These are phyloP conservation scores for Phylloboletellus chloephorus DNA, from an alignment of 1,284 basidiomycete species.

Conservation along the genomic window DNA sequence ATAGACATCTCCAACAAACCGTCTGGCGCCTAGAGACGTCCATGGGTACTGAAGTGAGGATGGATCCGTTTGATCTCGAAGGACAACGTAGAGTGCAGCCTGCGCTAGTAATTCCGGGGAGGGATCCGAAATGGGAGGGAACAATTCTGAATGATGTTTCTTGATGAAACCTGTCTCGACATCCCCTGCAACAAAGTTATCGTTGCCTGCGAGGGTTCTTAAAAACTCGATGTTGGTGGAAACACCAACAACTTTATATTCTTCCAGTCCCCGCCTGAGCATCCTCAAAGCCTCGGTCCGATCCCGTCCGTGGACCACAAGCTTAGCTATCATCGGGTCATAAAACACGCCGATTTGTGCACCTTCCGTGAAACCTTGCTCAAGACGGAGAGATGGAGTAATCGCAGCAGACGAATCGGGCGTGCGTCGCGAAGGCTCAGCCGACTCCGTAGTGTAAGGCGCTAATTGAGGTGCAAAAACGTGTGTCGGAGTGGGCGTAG, in stretches of 20 bases:
- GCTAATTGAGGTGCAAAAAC: conserved; percentile 48
- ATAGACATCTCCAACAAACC: conserved; percentile 72
- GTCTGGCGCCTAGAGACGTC: conserved; percentile 60
- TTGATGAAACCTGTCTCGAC: conserved; percentile 93
- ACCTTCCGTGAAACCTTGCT: conserved; percentile 84
- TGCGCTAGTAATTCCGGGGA: conserved; percentile 65
- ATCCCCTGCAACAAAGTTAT: conserved; percentile 73
- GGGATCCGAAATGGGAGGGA: conserved; percentile 57
- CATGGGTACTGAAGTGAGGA: conserved; percentile 45
- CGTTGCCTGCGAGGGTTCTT: conserved; percentile 69
- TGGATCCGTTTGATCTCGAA: conserved; percentile 52
- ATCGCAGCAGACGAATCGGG: conserved; percentile 40
- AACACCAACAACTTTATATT: conserved; percentile 89
- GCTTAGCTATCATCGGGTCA: conserved; percentile 91
- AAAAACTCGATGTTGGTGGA: conserved; percentile 91
- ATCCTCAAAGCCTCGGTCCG: conserved; percentile 81
- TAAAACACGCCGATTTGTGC: conserved; percentile 91
- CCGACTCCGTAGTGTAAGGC: conserved; percentile 20
- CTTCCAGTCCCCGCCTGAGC: conserved; percentile 73
- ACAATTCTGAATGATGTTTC: conserved; percentile 78
- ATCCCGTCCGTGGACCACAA: conserved; percentile 87
- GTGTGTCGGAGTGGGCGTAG: conserved; percentile 66
- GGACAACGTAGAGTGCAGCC: conserved; percentile 69
- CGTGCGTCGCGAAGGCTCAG: conserved; percentile 34
- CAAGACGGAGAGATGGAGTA: conserved; percentile 72